phyloP scores from a whole-genome alignment of 2,329 filamentous ascomycete genomes.

The Clarireedia sp. region DNA sequence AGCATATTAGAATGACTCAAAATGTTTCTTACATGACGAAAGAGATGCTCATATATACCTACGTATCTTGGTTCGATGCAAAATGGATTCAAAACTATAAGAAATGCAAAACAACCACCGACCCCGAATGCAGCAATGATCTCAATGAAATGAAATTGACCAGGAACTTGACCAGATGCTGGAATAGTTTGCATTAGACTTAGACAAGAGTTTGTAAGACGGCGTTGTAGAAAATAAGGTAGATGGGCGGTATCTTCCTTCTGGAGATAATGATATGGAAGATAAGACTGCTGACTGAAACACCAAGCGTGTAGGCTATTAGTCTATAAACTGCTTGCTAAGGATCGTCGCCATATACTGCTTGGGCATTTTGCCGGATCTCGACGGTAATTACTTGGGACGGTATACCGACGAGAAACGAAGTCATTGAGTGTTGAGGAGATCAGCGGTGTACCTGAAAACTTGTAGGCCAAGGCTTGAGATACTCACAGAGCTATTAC shows the following conservation, averaged over 20 bases:
- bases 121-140: slow-evolving; percentile 49
- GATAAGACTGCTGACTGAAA: not conserved
- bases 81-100: slow-evolving; percentile 47
- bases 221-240: not conserved
- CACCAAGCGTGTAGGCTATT: not conserved
- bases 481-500: not conserved
- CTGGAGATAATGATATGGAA: not conserved
- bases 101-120: not conserved
- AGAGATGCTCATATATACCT: not conserved
- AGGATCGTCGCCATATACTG: slow-evolving; percentile 11
- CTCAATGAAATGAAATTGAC: slow-evolving; percentile 40
- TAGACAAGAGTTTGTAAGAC: slow-evolving; percentile 10
- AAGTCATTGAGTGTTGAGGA: not conserved
- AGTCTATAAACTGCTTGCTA: not conserved
- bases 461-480: not conserved
- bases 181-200: slow-evolving; percentile 6
- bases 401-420: slow-evolving; percentile 14
- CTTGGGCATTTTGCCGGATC: slow-evolving; percentile 12
- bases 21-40: not conserved
- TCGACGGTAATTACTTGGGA: slow-evolving; percentile 12
- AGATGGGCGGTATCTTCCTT: not conserved
- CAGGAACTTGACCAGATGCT: not conserved
- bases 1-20: not conserved
- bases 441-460: not conserved
- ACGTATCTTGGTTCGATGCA: slow-evolving; percentile 20